phyloP scores from a whole-genome alignment of 768 basidiomycete species.

The Termitomyces sp. region DNA sequence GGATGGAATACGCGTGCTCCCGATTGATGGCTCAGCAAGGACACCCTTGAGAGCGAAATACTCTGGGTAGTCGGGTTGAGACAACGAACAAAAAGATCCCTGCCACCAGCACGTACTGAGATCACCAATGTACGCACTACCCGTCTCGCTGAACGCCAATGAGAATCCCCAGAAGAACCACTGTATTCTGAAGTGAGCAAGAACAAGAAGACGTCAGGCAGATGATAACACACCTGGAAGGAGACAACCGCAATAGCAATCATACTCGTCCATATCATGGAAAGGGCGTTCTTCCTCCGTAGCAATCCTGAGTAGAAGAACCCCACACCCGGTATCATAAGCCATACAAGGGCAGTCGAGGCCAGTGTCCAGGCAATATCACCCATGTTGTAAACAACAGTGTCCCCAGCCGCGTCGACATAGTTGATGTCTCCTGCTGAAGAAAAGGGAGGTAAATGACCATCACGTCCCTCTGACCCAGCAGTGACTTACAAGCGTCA shows the following conservation, averaged over 20 bases:
- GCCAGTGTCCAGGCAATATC: conserved; percentile 57
- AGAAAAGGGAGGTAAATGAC: background rate
- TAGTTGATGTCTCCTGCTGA: conserved; percentile 33
- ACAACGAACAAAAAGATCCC: background rate
- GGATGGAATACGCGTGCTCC: conserved; percentile 63
- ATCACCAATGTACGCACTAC: conserved; percentile 74
- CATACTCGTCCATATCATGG: conserved; percentile 82
- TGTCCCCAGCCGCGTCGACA: conserved; percentile 24
- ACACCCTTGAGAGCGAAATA: conserved; percentile 85
- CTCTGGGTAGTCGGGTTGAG: conserved; percentile 29
- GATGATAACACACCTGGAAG: conserved; percentile 77
- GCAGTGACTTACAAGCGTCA: conserved; percentile 20
- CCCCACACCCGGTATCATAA: conserved; percentile 84
- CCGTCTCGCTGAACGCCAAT: conserved; percentile 81
- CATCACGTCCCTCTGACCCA: background rate
- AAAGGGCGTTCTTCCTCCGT: conserved; percentile 88
- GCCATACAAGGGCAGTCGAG: conserved; percentile 76
- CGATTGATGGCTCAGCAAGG: conserved; percentile 68
- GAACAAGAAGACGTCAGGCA: too few species aligned
- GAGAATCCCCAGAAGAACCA: conserved; percentile 99
- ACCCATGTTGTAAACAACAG: conserved; percentile 39
- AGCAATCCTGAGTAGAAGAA: conserved; percentile 91
- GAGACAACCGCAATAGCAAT: conserved; percentile 73
- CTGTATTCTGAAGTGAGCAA: conserved; percentile 28
- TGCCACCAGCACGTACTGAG: conserved; percentile 49